phyloP scores from a whole-genome alignment of 768 basidiomycete species.

The Filobasidium wieringae region DNA sequence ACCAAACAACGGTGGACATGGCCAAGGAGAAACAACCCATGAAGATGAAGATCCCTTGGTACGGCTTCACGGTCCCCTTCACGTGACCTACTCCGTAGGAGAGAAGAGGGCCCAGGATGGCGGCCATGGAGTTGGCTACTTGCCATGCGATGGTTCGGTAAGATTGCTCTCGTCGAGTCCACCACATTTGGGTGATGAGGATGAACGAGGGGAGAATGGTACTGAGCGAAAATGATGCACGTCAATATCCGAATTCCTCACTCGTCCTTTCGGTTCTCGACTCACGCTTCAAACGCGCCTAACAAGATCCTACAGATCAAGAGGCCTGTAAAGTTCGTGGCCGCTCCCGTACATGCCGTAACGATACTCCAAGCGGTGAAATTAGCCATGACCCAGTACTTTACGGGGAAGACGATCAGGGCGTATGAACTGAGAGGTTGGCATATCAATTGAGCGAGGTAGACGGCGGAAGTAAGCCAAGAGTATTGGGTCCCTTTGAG shows the following conservation, averaged over 20 bases:
- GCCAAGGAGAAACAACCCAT: slow-evolving; percentile 24
- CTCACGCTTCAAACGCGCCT: slow-evolving; percentile 12
- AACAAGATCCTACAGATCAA: slow-evolving; percentile 8
- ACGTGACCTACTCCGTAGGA: slow-evolving; percentile 12
- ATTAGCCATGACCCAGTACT: slow-evolving; percentile 26
- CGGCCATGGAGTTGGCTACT: slow-evolving; percentile 9
- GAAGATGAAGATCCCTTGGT: slow-evolving; percentile 13
- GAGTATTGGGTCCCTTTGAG: slow-evolving; percentile 41
- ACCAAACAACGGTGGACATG: slow-evolving; percentile 25
- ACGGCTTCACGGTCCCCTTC: background rate
- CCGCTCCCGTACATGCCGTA: slow-evolving; percentile 18
- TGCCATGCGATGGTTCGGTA: slow-evolving; percentile 11
- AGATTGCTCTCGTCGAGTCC: slow-evolving; percentile 9
- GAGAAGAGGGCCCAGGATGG: slow-evolving; percentile 11
- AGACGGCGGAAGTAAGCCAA: slow-evolving; percentile 45
- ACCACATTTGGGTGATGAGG: slow-evolving; percentile 8
- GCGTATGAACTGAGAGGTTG: slow-evolving; percentile 44
- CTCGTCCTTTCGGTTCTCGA: too few species aligned
- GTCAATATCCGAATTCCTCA: too few species aligned
- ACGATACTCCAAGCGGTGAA: slow-evolving; percentile 11
- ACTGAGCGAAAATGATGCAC: background rate
- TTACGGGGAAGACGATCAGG: slow-evolving; percentile 42
- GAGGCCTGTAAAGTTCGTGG: slow-evolving; percentile 10
- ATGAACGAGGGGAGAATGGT: slow-evolving; percentile 11
- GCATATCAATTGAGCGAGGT: slow-evolving; percentile 44